These are phyloP conservation scores for Pyronema omphalodes DNA, from an alignment of 495 filamentous ascomycete genomes.

Conservation along the genomic window DNA sequence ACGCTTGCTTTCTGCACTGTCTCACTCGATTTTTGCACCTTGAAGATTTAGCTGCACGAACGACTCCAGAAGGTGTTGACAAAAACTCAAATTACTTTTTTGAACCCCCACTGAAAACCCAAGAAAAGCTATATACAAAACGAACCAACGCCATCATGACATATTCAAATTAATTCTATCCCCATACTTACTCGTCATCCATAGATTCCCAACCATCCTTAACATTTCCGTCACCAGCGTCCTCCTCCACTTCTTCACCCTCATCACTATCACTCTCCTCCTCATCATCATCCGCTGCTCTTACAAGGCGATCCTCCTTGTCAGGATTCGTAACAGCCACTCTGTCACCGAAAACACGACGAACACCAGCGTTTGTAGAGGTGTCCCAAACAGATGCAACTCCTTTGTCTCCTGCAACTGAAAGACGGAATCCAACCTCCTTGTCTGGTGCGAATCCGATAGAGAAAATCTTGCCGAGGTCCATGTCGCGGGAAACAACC, in stretches of 20 bases:
- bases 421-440: slow-evolving; percentile 76
- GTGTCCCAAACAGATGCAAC: slow-evolving; percentile 92
- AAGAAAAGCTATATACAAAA: no score
- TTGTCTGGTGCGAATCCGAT: slow-evolving; percentile 72
- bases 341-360: slow-evolving; percentile 62
- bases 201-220: neutral
- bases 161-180: no score
- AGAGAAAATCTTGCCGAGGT: slow-evolving; percentile 87
- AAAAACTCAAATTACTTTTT: no score
- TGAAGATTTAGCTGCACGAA: no score
- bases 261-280: neutral
- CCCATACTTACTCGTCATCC: neutral
- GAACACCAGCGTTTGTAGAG: slow-evolving; percentile 79
- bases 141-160: no score
- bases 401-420: slow-evolving; percentile 89
- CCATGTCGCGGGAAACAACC: slow-evolving; percentile 78
- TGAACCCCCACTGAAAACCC: no score
- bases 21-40: no score
- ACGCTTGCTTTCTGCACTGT: no score
- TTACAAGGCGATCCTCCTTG: neutral
- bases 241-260: neutral
- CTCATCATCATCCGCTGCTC: neutral
- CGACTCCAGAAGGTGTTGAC: no score
- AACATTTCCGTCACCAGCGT: neutral
- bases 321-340: slow-evolving; percentile 33